Conservation (phyloP, 305 asterid genomes). For the Plantago lanceolata region DNA sequence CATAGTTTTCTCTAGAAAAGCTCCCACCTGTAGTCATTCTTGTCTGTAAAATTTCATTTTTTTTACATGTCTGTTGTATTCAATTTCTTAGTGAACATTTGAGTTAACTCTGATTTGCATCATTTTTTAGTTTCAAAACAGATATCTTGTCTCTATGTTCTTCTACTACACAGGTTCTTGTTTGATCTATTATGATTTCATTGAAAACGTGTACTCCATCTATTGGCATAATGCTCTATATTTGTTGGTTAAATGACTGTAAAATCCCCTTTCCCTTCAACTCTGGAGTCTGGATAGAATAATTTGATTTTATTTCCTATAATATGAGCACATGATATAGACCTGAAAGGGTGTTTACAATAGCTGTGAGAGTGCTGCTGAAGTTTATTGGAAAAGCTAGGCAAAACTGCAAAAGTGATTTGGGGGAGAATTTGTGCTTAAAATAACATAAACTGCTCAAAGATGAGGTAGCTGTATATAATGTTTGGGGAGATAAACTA, state of each 20-base stretch:
- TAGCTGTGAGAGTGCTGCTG: too few species aligned
- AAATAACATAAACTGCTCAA: too few species aligned
- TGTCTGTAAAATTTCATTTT: constrained; percentile 14
- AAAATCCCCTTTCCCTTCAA: too few species aligned
- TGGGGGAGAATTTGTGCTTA: too few species aligned
- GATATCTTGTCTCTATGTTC: not conserved
- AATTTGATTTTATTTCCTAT: too few species aligned
- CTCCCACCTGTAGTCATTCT: constrained; percentile 16
- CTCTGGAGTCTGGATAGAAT: too few species aligned
- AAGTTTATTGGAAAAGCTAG: too few species aligned
- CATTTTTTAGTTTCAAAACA: not conserved
- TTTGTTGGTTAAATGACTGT: not conserved
- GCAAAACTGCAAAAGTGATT: too few species aligned
- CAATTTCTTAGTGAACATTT: constrained; percentile 14
- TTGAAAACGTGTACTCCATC: not conserved
- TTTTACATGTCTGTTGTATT: constrained; percentile 25
- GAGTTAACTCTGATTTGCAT: constrained; percentile 10
- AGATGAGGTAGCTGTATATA: too few species aligned
- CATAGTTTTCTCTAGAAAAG: constrained; percentile 21
- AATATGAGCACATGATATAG: too few species aligned
- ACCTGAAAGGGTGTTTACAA: too few species aligned
- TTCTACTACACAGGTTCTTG: not conserved
- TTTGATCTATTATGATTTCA: not conserved
- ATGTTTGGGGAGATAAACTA: too few species aligned
- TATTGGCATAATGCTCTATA: not conserved